Evolutionary conservation across 345 rosid genomes (phyloP), one percentile per base, ranked within the genome.

Genomic region (Eucalyptus globulus): DNA sequence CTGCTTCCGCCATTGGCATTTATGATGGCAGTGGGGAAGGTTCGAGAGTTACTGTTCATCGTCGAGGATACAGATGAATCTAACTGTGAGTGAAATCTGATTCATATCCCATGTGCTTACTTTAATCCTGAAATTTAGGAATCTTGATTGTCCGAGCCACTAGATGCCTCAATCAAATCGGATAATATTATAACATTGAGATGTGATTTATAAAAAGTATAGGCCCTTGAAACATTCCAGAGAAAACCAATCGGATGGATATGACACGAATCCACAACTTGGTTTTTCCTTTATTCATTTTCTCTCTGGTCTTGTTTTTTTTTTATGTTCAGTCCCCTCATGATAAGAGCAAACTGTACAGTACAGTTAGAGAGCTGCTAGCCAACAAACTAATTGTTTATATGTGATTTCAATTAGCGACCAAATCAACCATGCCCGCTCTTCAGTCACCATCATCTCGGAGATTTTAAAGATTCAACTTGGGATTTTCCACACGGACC

Each of bases 401-500:
- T 40, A 40, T 76, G 85, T 11, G 85, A 76, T 40, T 76, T 76
- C 85, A 76, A 76, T 40, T 40, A 21, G 15, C 85, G 27, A 76
- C 27, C 29, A 76, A 76, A 76, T 76, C 29, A 40, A 21, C 27
- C 47, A 10, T 7, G 47, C 29, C 8, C 24, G 47, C 83, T 40
- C 85, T 21, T 40, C 47, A 6, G 29, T 40, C 47, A 76, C 85
- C 3, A 87, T 91, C 90, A 90, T 83, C 67, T 88, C 3, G 90
- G 89, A 85, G 93, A 92, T 92, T 91, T 92, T 26, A 93, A 89
- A 37, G 99, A 93, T 12, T 97, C 97, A 14, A 97, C 98, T 90
- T 97, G 99, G 17, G 96, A 95, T 93, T 97, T 97, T 83, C 99
- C 99, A 9, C 88, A 87, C 6, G 99, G 99, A 90, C 99, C 99